Percentiles rank a stretch among this genome's conserved stretches.
phyloP scores from a whole-genome alignment of 2,329 filamentous ascomycete genomes.

The Paecilomyces formosus region DNA sequence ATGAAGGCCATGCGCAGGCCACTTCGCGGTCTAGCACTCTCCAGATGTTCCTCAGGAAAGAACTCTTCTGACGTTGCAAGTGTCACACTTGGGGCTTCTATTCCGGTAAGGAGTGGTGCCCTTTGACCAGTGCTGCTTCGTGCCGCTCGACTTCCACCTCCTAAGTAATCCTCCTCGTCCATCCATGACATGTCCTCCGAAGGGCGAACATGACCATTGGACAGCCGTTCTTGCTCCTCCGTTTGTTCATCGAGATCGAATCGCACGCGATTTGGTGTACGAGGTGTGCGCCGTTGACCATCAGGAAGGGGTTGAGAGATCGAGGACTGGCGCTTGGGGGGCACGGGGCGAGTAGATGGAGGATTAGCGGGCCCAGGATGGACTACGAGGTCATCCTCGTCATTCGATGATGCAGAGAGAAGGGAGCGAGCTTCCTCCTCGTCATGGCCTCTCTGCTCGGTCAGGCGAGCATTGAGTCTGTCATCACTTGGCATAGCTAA shows the following conservation, averaged over 20 bases:
- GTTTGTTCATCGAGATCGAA: slow-evolving; percentile 46
- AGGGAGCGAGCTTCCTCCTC: slow-evolving; percentile 26
- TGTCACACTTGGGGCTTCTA: slow-evolving; percentile 73
- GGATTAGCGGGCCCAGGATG: slow-evolving; percentile 14
- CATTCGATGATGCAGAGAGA: slow-evolving; percentile 21
- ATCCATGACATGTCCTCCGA: slow-evolving; percentile 34
- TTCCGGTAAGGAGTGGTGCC: slow-evolving; percentile 68
- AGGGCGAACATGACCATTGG: slow-evolving; percentile 23
- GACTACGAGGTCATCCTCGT: slow-evolving; percentile 20
- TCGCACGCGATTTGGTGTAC: slow-evolving; percentile 62
- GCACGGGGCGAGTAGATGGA: slow-evolving; percentile 13
- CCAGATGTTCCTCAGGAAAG: slow-evolving; percentile 51
- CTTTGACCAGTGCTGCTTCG: slow-evolving; percentile 42
- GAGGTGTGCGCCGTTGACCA: slow-evolving; percentile 43
- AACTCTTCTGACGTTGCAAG: slow-evolving; percentile 56
- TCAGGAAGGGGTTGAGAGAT: slow-evolving; percentile 31
- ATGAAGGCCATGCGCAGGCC: slow-evolving; percentile 85
- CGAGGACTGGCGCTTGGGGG: slow-evolving; percentile 31
- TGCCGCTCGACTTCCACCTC: slow-evolving; percentile 28
- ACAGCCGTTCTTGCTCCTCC: slow-evolving; percentile 17
- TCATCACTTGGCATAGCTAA: slow-evolving; percentile 37
- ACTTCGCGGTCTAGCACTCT: slow-evolving; percentile 68
- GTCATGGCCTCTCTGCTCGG: slow-evolving; percentile 20
- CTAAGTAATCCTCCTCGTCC: slow-evolving; percentile 56
- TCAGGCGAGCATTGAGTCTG: slow-evolving; percentile 23